These are phyloP conservation scores for peach (Prunus persica) DNA, from an alignment of 306 rosid species.

Conservation along the genomic window Prunus_persica_NCBIv2 NC_034015.1:17142501-17143000, in stretches of 20 bases:
- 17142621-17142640: not conserved
- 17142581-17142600: not conserved
- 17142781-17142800: not conserved
- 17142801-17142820: not conserved
- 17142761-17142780: not conserved
- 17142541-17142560: not conserved
- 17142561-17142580: not conserved
- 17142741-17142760: not conserved
- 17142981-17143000: conserved; percentile 99
- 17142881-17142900: conserved; percentile 97
- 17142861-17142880: conserved; percentile 98
- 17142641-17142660: not conserved
- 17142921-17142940: conserved; percentile 95
- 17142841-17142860: conserved; percentile 34
- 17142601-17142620: conserved; percentile 1
- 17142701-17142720: not conserved
- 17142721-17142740: not conserved
- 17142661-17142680: not conserved
- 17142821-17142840: conserved; percentile 4
- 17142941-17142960: conserved; percentile 79
- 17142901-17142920: conserved; percentile 88
- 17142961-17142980: conserved; percentile 92
- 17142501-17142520: not conserved
- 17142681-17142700: not conserved
- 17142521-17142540: not conserved